Evolutionary conservation across 352 stramenopile species (phyloP), one percentile per base, ranked within the genome.

Genomic region (Plasmopara muralis): DNA sequence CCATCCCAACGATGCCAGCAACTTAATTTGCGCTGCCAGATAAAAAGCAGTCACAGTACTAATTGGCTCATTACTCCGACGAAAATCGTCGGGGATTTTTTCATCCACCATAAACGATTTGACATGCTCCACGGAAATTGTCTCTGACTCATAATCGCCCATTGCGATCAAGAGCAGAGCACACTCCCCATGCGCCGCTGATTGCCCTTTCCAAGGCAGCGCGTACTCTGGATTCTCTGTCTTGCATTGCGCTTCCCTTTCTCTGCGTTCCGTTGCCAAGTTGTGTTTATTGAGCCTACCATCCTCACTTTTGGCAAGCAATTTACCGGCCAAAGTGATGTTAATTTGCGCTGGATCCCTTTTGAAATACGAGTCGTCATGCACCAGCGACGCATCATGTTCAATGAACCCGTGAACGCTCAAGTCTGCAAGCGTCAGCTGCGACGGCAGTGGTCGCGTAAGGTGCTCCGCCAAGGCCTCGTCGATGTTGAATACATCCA

Each of bases 351-450:
- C 52, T 0, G 77, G 72, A 35, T 87, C 73, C 1, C 51, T 48
- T 20, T 67, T 55, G 30, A 74, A 76, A 45, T 56, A 77, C n/a
- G 60, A 50, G 52, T 91, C 80, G 40, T 85, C 68, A 47, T 86
- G 80, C 14, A 86, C 68, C 49, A 88, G 57, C 9, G 80, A 90
- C 15, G 80, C 77, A 43, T 90, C 77, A 41, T 68, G 64, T 34
- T 68, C 59, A 34, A 72, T 66, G 16, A 84, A 83, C 39, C 74
- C 70, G 69, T 88, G 80, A 20, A 74, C 50, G 2, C 70, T 61
- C 2, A 91, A 63, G 39, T 85, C 70, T 1, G 72, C 65, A 9
- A 91, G 63, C 28, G 77, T 74, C 16, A 89, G 64, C 28, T 65
- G 44, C 8, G 50, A 3, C 10, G 70, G 70, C 41, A 87, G 44